Percentiles rank a stretch among this genome's conserved stretches.
Evolutionary conservation across 2,329 filamentous ascomycete genomes (phyloP).

Genomic region (Hansfordia pulvinata): DNA sequence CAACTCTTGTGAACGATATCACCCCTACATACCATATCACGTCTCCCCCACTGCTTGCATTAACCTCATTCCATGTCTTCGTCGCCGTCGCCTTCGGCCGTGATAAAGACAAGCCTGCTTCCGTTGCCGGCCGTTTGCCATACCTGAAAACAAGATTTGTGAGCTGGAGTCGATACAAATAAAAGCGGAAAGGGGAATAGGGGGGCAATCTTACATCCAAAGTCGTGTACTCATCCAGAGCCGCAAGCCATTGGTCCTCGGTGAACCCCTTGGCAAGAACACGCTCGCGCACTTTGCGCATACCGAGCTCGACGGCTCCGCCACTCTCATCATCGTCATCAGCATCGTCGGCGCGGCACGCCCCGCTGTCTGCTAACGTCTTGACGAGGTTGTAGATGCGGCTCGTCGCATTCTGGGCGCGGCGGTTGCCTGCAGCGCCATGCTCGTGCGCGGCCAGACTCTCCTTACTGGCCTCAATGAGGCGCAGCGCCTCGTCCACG

Average conservation of each 20-base stretch:
- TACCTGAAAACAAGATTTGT: constrained; percentile 35
- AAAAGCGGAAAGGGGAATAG: background rate
- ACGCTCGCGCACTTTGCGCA: constrained; percentile 79
- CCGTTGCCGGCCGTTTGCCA: constrained; percentile 68
- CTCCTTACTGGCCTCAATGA: constrained; percentile 89
- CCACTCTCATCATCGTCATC: constrained; percentile 33
- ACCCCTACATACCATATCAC: too few species aligned
- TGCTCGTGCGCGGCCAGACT: constrained; percentile 65
- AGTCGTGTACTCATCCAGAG: constrained; percentile 78
- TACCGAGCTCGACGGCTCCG: constrained; percentile 56
- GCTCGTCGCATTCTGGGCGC: constrained; percentile 67
- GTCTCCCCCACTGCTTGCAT: too few species aligned
- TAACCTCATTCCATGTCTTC: constrained; percentile 31
- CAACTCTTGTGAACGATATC: too few species aligned
- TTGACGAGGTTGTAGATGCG: constrained; percentile 95
- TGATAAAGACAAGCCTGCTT: constrained; percentile 58
- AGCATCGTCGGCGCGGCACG: constrained; percentile 58
- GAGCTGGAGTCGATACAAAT: constrained; percentile 15
- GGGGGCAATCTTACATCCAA: constrained; percentile 61
- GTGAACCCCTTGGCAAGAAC: constrained; percentile 96
- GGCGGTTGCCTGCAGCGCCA: constrained; percentile 35
- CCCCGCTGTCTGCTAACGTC: constrained; percentile 72
- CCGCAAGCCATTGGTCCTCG: constrained; percentile 75
- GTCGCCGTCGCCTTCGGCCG: constrained; percentile 35
- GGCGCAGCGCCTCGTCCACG: constrained; percentile 83